These are phyloP conservation scores for Hyphopichia buzzinii DNA, from an alignment of 1,139 yeast genomes.

Conservation along the genomic window DNA sequence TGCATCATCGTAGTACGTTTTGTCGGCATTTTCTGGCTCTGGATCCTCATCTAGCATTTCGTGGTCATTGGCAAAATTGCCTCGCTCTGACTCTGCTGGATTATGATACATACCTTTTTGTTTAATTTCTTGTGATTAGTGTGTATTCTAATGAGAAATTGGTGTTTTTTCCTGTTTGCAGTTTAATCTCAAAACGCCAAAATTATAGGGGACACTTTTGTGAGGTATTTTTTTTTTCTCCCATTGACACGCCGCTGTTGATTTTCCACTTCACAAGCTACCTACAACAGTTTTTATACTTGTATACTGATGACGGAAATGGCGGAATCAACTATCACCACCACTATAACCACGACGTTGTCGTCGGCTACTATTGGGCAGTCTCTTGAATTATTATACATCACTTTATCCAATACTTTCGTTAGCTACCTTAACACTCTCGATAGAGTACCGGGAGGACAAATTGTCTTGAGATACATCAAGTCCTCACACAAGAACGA, in stretches of 20 bases:
- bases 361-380: constrained; percentile 34
- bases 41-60: not conserved
- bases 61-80: not conserved
- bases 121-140: not conserved
- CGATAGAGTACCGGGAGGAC: constrained; percentile 74
- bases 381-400: constrained; percentile 37
- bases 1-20: not conserved
- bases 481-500: constrained; percentile 90
- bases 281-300: too few species aligned
- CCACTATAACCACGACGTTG: constrained; percentile 23
- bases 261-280: too few species aligned
- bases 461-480: constrained; percentile 70
- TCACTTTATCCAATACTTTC: constrained; percentile 34
- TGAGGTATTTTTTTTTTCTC: not conserved
- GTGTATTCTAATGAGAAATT: not conserved
- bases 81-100: not conserved
- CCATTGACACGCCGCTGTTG: not conserved
- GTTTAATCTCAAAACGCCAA: not conserved
- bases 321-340: constrained; percentile 9
- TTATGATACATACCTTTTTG: constrained; percentile 1
- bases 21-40: not conserved
- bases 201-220: not conserved
- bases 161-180: not conserved
- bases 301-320: too few species aligned
- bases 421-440: constrained; percentile 36